Evolutionary conservation across 2,329 filamentous ascomycete genomes (phyloP).

Genomic region (Grosmannia penicillata): DNA sequence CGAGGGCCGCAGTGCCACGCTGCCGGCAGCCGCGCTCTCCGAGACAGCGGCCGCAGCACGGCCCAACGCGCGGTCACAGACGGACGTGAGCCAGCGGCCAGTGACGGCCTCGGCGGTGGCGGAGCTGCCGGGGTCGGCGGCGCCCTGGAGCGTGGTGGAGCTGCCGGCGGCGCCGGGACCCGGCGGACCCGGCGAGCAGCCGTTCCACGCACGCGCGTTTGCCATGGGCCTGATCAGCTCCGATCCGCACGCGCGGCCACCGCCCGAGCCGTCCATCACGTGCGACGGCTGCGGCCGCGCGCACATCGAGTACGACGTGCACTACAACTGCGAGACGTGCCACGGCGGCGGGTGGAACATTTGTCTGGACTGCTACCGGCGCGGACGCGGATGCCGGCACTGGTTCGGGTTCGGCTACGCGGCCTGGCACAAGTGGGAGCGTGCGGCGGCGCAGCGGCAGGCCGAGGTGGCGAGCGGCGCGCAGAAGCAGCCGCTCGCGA

Average conservation of each 20-base stretch:
- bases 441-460: conserved; percentile 17
- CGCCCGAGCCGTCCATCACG: conserved; percentile 52
- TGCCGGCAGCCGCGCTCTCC: conserved; percentile 29
- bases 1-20: conserved; percentile 37
- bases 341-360: conserved; percentile 59
- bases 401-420: conserved; percentile 79
- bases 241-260: background rate
- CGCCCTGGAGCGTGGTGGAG: too few relatives aligned
- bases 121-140: conserved; percentile 14
- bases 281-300: conserved; percentile 57
- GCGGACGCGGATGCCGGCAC: conserved; percentile 61
- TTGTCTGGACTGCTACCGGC: conserved; percentile 67
- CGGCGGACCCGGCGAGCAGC: conserved; percentile 26
- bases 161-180: too few relatives aligned
- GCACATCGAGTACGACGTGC: conserved; percentile 72
- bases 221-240: conserved; percentile 3
- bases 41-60: conserved; percentile 23
- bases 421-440: conserved; percentile 54
- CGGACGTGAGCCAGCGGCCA: conserved; percentile 39
- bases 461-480: background rate
- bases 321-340: conserved; percentile 70
- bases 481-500: conserved; percentile 25
- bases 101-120: background rate
- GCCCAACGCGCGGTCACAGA: conserved; percentile 46
- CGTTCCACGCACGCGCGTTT: conserved; percentile 19